Evolutionary conservation across 2,329 filamentous ascomycete species (phyloP), one percentile per base, ranked within the genome.

Genomic region (Ustulina deusta): DNA sequence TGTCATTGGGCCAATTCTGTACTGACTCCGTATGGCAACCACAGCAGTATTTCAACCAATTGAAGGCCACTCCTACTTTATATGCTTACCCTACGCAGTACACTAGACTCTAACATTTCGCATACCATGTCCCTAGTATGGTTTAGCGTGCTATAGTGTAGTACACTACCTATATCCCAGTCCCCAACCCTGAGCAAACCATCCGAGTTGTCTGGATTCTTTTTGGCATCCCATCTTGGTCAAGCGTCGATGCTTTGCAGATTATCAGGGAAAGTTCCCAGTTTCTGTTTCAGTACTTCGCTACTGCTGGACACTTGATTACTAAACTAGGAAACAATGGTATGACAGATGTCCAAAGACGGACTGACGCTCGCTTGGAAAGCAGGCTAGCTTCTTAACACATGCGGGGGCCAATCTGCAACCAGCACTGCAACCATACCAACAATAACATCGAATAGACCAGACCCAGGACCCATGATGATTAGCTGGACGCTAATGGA

Each of bases 401-500:
- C 27, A 58, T 68, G 66, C 62, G 66, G 62, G 60, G 57, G 57
- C 57, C 3, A 60, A 22, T 38, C 27, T 46, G 42, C 51, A 49
- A 46, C 51, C 42, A 52, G 54, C 25, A 40, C n/a, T 52, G 51
- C 60, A 48, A 44, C 52, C 49, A 27, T 46, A 65, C 62, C 52
- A 61, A 59, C 48, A 36, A 32, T 5, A 60, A 22, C 20, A 27
- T 22, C 42, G 36, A 63, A 38, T n/a, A 40, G 49, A 56, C 59
- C 36, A 52, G 48, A 40, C 34, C 55, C 32, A 58, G 36, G 51
- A 58, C 57, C 34, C 20, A 22, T 38, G 36, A 58, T 40, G 11
- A 13, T 38, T 68, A 65, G 49, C 61, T 49, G 13, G 20, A 40
- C 42, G 49, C 61, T 60, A 59, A 38, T 25, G 20, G 15, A 38